Evolutionary conservation across 2,329 filamentous ascomycete species (phyloP), one percentile per base, ranked within the genome.

Genomic region (Alternaria panax): DNA sequence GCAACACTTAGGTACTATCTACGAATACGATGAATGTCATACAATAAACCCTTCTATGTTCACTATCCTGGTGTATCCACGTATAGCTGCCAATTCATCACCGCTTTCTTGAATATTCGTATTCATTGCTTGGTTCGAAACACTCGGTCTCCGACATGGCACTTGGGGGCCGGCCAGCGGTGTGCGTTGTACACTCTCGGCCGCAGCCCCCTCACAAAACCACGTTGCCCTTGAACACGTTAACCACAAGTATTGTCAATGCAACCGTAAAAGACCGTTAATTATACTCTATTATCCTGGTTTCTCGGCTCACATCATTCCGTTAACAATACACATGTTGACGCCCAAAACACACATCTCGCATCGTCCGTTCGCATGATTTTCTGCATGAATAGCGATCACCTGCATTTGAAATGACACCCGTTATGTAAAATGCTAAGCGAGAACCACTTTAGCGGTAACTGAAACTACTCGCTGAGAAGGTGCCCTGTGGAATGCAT

Each of bases 11-110:
- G 59, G 55, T 59, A 62, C 47, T 52, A 57, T 47, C 20, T 30
- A 59, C 25, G 54, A 62, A 58, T 48, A 47, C 48, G 55, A 62
- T 36, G 51, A 56, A 48, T 28, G 41, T 60, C n/a, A 54, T 40
- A 50, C 40, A 32, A 22, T 34, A 27, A 16, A 7, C n/a, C n/a
- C 32, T 42, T 38, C 48, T 28, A 3, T 9, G 7, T 28, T 16
- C 32, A 36, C 32, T 7, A 25, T 28, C 32, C 7, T 28, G 7
- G 9, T 40, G 22, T n/a, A 9, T 47, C 28, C 45, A 48, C 28
- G 45, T 48, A 34, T 7, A 34, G 45, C 9, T 34, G 36, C 28
- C 45, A 48, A 5, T 25, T 34, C 45, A 48, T 34, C 30, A 34
- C 30, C 45, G 45, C 45, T 24, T 7, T 25, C 20, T 18, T 18